A percentile compares a stretch with the other conserved stretches of the same genome.
Conservation (phyloP, 2,329 filamentous ascomycete genomes). For the Septoria linicola region DNA sequence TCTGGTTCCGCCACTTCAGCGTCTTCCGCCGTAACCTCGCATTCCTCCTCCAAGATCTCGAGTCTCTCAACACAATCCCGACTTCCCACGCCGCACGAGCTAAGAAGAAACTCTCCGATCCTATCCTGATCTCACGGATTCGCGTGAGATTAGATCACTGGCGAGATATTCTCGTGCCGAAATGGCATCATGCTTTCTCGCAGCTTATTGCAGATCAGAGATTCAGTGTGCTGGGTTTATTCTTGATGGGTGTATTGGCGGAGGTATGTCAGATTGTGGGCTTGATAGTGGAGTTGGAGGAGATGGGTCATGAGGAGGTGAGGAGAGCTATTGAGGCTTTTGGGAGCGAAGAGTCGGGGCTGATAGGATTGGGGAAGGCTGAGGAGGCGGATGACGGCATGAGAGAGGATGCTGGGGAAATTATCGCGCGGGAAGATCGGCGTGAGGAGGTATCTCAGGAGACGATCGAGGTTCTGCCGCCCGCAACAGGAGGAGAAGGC, state of each 20-base stretch:
- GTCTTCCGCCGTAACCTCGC: constrained; percentile 67
- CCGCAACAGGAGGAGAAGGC: not conserved
- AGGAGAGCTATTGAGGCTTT: constrained; percentile 45
- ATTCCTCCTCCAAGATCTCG: constrained; percentile 49
- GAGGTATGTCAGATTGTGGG: constrained; percentile 44
- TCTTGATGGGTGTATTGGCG: constrained; percentile 45
- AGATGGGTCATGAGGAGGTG: constrained; percentile 44
- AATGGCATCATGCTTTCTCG: constrained; percentile 42
- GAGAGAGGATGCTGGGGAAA: constrained; percentile 38
- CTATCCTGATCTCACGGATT: constrained; percentile 22
- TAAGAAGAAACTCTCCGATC: constrained; percentile 30
- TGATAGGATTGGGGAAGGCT: constrained; percentile 28
- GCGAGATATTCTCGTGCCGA: constrained; percentile 39
- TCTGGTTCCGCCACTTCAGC: constrained; percentile 78
- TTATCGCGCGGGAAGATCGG: constrained; percentile 9
- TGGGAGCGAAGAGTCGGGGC: constrained; percentile 42
- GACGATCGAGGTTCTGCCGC: not conserved
- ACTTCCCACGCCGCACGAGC: constrained; percentile 33
- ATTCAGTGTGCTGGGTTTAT: constrained; percentile 48
- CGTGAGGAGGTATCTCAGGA: too few relatives aligned
- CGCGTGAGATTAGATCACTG: constrained; percentile 40
- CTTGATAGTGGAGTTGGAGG: constrained; percentile 44
- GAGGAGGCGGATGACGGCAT: constrained; percentile 30
- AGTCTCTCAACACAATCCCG: constrained; percentile 27
- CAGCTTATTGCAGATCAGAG: constrained; percentile 48